Conservation (phyloP, 371 early-diverging fungal species). For the Mortierella sp. region DNA sequence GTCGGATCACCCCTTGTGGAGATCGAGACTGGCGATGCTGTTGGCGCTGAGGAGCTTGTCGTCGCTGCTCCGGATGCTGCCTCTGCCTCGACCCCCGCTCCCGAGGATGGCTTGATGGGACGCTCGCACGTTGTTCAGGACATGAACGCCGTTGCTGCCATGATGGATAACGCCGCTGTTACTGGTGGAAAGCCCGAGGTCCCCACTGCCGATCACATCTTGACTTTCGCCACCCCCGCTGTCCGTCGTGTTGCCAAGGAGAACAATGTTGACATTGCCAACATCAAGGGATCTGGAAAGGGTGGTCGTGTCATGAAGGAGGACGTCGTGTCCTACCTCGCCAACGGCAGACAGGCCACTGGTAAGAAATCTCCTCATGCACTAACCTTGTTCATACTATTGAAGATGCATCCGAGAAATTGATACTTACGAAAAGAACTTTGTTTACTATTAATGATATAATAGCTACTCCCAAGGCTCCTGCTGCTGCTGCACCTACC, state of each 20-base stretch:
- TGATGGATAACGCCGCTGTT: slow-evolving; percentile 29
- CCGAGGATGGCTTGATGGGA: slow-evolving; percentile 43
- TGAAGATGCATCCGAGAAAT: too few relatives aligned
- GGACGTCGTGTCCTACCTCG: slow-evolving; percentile 82
- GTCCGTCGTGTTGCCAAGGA: slow-evolving; percentile 93
- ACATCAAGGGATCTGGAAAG: slow-evolving; percentile 87
- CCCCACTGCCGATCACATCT: slow-evolving; percentile 42
- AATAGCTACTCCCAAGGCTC: slow-evolving; percentile 35
- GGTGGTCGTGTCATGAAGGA: slow-evolving; percentile 92
- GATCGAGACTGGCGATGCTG: slow-evolving; percentile 77
- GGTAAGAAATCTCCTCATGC: slow-evolving; percentile 11
- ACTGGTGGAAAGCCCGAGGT: slow-evolving; percentile 23
- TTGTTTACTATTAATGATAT: not conserved
- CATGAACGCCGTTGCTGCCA: slow-evolving; percentile 44
- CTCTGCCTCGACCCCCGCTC: slow-evolving; percentile 30
- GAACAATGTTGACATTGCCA: slow-evolving; percentile 78
- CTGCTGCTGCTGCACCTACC: slow-evolving; percentile 27
- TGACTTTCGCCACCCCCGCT: slow-evolving; percentile 88
- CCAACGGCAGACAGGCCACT: slow-evolving; percentile 42
- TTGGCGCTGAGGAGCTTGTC: slow-evolving; percentile 24
- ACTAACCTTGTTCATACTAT: not conserved
- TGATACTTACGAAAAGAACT: not conserved
- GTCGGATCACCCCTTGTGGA: slow-evolving; percentile 96
- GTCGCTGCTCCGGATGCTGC: slow-evolving; percentile 40
- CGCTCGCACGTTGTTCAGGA: slow-evolving; percentile 52